Evolutionary conservation across 2,329 filamentous ascomycete species (phyloP).

Genomic region (Apiospora rasikravindrae): DNA sequence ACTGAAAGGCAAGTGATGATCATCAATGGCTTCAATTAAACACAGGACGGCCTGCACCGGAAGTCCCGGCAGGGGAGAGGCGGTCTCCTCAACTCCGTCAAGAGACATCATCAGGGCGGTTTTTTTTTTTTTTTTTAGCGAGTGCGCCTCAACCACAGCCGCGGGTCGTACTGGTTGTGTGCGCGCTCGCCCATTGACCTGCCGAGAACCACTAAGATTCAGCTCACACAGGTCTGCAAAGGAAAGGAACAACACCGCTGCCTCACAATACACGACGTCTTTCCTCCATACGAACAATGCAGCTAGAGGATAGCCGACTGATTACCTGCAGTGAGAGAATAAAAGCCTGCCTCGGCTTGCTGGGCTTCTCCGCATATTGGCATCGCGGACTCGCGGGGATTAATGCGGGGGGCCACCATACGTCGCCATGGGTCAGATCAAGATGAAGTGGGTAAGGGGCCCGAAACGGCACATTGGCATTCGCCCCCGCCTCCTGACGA

Average conservation of each 20-base stretch:
- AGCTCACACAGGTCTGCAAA: conserved; percentile 3
- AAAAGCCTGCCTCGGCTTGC: conserved; percentile 6
- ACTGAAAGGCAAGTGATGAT: background rate
- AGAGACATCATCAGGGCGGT: background rate
- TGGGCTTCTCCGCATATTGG: conserved; percentile 9
- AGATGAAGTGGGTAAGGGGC: background rate
- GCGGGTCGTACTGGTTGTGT: background rate
- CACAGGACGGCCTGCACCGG: background rate
- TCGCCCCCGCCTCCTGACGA: background rate
- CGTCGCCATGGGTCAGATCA: background rate
- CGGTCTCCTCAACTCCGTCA: background rate
- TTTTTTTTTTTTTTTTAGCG: background rate
- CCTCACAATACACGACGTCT: background rate
- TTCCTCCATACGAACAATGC: background rate
- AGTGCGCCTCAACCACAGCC: conserved; percentile 13
- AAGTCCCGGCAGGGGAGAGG: background rate
- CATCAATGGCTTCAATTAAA: background rate
- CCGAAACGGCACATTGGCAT: background rate
- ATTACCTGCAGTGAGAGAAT: background rate
- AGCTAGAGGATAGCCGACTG: background rate
- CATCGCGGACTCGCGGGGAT: background rate
- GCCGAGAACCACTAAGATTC: background rate
- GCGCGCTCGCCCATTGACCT: background rate
- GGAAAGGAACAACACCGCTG: background rate
- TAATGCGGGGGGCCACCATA: background rate